Base-by-base conservation (phyloP, 2,329 filamentous ascomycete species). In the Talaromyces sp. region DNA sequence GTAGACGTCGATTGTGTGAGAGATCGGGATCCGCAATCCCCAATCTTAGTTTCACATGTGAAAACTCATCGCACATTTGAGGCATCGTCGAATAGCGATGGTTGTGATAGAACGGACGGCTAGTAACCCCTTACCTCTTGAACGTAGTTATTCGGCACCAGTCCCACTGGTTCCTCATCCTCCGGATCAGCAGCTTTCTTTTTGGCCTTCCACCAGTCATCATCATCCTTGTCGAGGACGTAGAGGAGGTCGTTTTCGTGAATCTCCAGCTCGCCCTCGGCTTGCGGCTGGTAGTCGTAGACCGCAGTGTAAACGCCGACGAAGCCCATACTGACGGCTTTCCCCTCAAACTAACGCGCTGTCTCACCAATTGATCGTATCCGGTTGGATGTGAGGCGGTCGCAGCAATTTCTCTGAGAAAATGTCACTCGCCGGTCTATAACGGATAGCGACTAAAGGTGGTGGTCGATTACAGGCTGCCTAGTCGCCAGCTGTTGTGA, bases 151-250 rank as follows among this genome's bases (percentile, higher is more conserved):
- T 90, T 93, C 14, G 95, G 95, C 64, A 99, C 88, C 73, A 97
- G 79, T 64, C 93, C 93, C 69, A 92, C 87, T 2, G 93, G 93
- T 77, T 97, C 93, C 48, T 96, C 93, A 46, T 96, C 92, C 48
- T 96, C 92, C 40, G 93, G 90, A 35, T 85, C 85, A 67, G 92
- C 85, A 67, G 92, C 92, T 80, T 88, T 91, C 83, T 96, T 96
- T 82, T 96, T 96, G 55, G 90, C 92, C 76, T 88, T 95, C 95
- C 95, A 98, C 95, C 95, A 98, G 74, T 92, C 87, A 75, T 90
- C 88, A 16, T 90, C 87, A 58, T 79, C 75, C 80, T 96, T 96
- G 71, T 96, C 91, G 63, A 96, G 79, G 63, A 97, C 83, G 77
- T 93, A 97, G 64, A 98, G 86, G 66, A 97, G 75, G 77, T 97